Base-by-base conservation (phyloP, 768 basidiomycete genomes). In the Pholiota conissans region DNA sequence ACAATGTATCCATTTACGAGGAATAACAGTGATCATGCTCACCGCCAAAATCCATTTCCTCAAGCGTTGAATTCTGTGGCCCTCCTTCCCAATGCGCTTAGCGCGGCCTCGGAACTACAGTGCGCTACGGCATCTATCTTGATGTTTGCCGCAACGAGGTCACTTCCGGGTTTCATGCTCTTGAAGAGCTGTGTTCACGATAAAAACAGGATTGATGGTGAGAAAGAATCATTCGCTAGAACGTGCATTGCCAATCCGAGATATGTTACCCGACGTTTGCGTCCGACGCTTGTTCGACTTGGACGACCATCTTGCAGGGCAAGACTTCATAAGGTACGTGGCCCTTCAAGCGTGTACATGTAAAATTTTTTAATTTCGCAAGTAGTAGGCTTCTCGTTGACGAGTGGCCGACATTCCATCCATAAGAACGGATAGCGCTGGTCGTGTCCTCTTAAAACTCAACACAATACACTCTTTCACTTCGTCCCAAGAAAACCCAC, bases 401-500 rank as follows among this genome's bases (percentile, higher is more conserved):
- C 51, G 51, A 52, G 51, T 22, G 18, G 42, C 42, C 20, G 22
- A 29, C 42, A 32, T 22, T 22, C 42, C 42, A 24, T 20, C 22
- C 8, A 45, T 18, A 47, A 46, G 27, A 55, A 55, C 26, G 45
- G 54, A 55, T 32, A 61, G 57, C 60, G 63, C 63, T 57, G 63
- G 63, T 57, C 63, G 59, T 52, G 20, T 47, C 54, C 52, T 53
- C 52, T 42, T 35, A 50, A 32, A 49, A 29, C 20, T 26, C n/a
- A 45, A 18, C 42, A 13, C 8, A 5, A 22, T 18, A 20, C 42
- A 20, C 22, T 45, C 18, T n/a, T 45, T 20, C 11, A 24, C 22
- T 24, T 45, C 42, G 42, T 18, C 39, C n/a, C 29, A 5, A 1
- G 46, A 61, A 57, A 59, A n/a, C 24, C n/a, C 18, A 6, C 30